Percentiles rank a stretch among this genome's conserved stretches.
phyloP scores from a whole-genome alignment of 768 basidiomycete species.

The Macrolepiota dolichaula region DNA sequence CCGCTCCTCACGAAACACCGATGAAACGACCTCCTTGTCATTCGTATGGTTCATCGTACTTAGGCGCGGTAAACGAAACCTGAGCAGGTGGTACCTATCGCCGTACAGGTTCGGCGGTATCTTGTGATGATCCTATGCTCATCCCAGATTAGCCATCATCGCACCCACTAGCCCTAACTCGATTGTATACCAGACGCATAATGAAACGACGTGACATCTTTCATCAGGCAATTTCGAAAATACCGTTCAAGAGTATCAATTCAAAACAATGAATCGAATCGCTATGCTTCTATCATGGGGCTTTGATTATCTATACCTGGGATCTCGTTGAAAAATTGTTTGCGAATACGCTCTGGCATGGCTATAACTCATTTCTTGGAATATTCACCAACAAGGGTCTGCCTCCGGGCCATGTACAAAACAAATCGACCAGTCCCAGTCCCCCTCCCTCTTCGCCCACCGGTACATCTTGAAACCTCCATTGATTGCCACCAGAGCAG shows the following conservation, averaged over 20 bases:
- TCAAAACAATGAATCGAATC: no score
- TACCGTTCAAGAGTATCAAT: no score
- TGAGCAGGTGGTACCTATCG: conserved; percentile 34
- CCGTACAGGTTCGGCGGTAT: conserved; percentile 29
- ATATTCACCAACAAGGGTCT: background rate
- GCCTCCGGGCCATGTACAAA: background rate
- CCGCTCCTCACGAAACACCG: conserved; percentile 21
- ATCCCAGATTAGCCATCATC: conserved; percentile 21
- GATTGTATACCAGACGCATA: conserved; percentile 34
- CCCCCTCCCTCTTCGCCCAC: background rate
- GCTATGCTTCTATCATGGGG: no score
- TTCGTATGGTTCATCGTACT: conserved; percentile 24
- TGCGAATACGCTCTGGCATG: no score
- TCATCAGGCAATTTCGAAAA: no score
- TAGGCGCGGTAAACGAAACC: conserved; percentile 29
- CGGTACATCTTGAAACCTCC: background rate
- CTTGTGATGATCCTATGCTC: background rate
- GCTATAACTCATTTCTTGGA: background rate
- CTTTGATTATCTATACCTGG: no score
- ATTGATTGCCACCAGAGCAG: background rate
- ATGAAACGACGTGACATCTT: conserved; percentile 36
- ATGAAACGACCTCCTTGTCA: conserved; percentile 38
- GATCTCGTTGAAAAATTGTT: no score
- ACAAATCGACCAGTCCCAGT: background rate
- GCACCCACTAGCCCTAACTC: conserved; percentile 14